Evolutionary conservation across 1,284 basidiomycete genomes (phyloP).

Genomic region (Puccinia horiana): DNA sequence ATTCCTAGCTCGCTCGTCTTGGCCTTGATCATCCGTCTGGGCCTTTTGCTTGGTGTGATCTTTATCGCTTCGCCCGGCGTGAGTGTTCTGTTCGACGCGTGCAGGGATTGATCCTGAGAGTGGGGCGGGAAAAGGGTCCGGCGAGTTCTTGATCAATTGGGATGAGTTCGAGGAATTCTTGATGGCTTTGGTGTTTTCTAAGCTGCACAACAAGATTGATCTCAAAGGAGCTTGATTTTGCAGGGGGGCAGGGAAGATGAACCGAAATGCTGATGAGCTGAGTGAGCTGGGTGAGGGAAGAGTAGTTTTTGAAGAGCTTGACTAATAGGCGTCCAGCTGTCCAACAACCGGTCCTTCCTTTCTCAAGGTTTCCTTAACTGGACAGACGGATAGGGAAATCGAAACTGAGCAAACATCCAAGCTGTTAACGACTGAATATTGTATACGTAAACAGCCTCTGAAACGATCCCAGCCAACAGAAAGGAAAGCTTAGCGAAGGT

Average conservation of each 20-base stretch:
- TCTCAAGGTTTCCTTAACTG: conserved; percentile 23
- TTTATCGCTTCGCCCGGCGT: background rate
- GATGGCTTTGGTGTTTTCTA: background rate
- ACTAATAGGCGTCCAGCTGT: background rate
- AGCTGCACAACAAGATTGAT: background rate
- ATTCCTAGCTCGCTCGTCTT: background rate
- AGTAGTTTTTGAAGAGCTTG: background rate
- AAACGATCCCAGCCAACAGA: background rate
- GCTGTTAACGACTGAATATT: conserved; percentile 11
- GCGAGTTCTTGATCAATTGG: background rate
- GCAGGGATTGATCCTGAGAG: background rate
- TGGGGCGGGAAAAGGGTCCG: no score
- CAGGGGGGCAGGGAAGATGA: background rate
- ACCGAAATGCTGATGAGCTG: background rate
- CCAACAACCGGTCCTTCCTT: background rate
- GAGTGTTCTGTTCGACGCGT: background rate
- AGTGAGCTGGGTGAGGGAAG: background rate
- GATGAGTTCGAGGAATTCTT: background rate
- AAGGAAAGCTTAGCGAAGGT: background rate
- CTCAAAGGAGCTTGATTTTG: background rate
- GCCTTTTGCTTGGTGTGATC: background rate
- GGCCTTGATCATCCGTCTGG: background rate
- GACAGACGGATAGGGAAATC: background rate
- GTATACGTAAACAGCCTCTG: background rate
- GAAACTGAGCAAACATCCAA: conserved; percentile 25